Evolutionary conservation across 176 grass and related monocot species (phyloP).

Genomic region (Phragmites australis): DNA sequence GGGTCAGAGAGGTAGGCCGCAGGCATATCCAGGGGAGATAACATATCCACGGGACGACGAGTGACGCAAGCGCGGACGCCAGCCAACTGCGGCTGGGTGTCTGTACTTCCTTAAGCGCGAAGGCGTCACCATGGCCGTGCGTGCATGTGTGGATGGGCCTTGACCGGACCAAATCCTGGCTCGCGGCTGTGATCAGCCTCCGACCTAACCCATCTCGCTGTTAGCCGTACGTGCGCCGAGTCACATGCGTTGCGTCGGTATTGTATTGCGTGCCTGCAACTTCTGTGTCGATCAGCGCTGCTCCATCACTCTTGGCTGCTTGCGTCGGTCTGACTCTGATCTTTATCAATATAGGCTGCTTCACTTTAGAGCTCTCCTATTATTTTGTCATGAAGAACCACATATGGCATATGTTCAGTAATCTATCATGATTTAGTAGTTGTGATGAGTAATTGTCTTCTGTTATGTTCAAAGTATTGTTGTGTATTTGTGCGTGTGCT

Average conservation of each 20-base stretch:
- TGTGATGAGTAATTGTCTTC: too few relatives aligned
- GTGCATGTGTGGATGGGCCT: not conserved
- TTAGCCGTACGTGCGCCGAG: conserved; percentile 12
- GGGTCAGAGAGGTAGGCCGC: not conserved
- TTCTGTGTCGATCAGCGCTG: too few relatives aligned
- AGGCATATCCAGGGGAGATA: conserved; percentile 7
- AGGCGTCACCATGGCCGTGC: conserved; percentile 1
- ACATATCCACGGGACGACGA: not conserved
- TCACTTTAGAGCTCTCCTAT: too few relatives aligned
- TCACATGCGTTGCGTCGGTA: not conserved
- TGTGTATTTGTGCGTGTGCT: too few relatives aligned
- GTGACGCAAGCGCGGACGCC: conserved; percentile 40
- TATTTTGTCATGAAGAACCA: too few relatives aligned
- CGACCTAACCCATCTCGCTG: not conserved
- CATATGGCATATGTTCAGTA: too few relatives aligned
- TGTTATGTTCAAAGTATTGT: too few relatives aligned
- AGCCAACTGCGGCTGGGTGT: not conserved
- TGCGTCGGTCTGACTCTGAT: too few relatives aligned
- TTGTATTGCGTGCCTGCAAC: too few relatives aligned
- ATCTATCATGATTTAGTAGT: too few relatives aligned
- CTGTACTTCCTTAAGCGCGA: not conserved
- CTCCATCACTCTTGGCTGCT: too few relatives aligned
- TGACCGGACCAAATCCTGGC: not conserved
- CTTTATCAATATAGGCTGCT: too few relatives aligned
- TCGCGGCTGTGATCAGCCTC: not conserved